A percentile compares a stretch with the other conserved stretches of the same genome.
These are phyloP conservation scores for Lactarius evosmus DNA, from an alignment of 768 basidiomycete species.

Conservation along the genomic window DNA sequence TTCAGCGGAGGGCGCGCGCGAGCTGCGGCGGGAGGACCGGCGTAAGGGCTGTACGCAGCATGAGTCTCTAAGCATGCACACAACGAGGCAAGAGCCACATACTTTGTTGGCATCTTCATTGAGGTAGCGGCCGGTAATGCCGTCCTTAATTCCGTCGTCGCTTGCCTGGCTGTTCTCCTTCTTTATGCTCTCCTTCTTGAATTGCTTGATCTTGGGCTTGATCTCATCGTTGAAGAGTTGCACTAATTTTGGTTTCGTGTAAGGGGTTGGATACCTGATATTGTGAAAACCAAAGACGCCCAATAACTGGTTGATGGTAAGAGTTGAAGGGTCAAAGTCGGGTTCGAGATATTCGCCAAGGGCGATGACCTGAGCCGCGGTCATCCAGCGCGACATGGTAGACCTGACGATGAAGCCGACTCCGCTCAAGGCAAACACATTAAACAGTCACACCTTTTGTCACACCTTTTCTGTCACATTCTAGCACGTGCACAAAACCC, in stretches of 20 bases:
- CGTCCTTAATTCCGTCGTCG: constrained; percentile 80
- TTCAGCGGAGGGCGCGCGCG: constrained; percentile 48
- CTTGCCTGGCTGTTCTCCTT: constrained; percentile 70
- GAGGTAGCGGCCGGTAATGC: constrained; percentile 72
- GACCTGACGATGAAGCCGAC: not conserved
- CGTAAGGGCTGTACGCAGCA: constrained; percentile 36
- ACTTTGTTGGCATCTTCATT: constrained; percentile 47
- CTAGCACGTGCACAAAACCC: constrained; percentile 9
- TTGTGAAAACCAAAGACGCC: constrained; percentile 77
- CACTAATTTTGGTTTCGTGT: constrained; percentile 75
- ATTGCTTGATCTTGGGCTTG: constrained; percentile 51
- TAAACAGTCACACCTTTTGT: constrained; percentile 22
- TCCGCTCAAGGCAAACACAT: constrained; percentile 14
- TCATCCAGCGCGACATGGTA: constrained; percentile 66
- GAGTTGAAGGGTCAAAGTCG: constrained; percentile 66
- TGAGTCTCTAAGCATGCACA: constrained; percentile 27
- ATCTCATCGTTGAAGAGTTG: constrained; percentile 77
- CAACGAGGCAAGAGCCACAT: constrained; percentile 22
- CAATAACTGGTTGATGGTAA: constrained; percentile 79
- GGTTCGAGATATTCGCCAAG: constrained; percentile 76
- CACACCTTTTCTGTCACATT: constrained; percentile 7
- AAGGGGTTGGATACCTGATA: constrained; percentile 66
- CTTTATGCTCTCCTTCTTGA: constrained; percentile 62
- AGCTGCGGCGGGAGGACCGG: constrained; percentile 63
- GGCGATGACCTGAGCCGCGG: constrained; percentile 71